Evolutionary conservation across 768 basidiomycete species (phyloP), one percentile per base, ranked within the genome.

Genomic region (Termitomyces sp.): DNA sequence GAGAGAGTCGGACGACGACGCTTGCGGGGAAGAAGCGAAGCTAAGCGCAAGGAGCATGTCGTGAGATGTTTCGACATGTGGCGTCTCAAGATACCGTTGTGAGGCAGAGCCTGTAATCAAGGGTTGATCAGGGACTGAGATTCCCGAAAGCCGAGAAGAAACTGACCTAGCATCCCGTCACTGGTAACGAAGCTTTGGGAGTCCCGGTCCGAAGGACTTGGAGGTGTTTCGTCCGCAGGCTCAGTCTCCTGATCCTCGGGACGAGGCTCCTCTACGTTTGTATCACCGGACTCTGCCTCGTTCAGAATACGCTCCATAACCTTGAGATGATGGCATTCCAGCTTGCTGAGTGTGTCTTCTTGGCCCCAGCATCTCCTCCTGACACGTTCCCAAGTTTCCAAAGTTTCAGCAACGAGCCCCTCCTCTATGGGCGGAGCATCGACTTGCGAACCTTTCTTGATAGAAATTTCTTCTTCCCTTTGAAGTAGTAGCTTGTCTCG

Each of bases 221-320:
- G 31, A 10, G 47, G 57, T 43, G 57, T 44, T 27, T 34, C 4
- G 29, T 20, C 37, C 29, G 7, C n/a, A 44, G 48, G 31, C 44
- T 48, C 44, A 36, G 50, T 7, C 22, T 51, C 29, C 50, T 63
- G 62, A 65, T 63, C 64, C 59, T 65, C 64, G 49, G 64, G 46
- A 20, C 46, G 49, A 32, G 39, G 26, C 18, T 58, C 59, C 20
- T 63, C 56, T 16, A 55, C 60, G 5, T 56, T 59, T 20, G 46
- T 42, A 20, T 60, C 54, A 48, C 52, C 55, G 32, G 39, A 46
- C 46, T 46, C 60, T 39, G 57, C 43, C 27, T 65, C 65, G 51
- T 43, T 59, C 56, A 69, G 57, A n/a, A 72, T 57, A 4, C 55
- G 54, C 26, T 71, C 68, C 60, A 74, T 61, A 18, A 66, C 61